Base-by-base conservation (phyloP, 441 rosid species). In the Erodium trifolium region DNA sequence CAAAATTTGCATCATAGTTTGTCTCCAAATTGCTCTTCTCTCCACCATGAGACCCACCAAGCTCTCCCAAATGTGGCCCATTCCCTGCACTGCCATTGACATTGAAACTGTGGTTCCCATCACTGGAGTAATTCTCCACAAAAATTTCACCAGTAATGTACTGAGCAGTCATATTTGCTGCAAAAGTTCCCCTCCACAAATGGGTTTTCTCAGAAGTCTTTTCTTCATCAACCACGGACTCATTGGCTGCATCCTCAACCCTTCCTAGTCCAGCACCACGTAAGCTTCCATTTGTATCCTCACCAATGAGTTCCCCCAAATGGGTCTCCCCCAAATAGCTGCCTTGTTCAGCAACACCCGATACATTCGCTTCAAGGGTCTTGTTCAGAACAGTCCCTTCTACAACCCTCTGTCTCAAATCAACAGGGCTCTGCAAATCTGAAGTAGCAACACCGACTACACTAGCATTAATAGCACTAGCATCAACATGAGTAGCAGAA, bases 101-200 rank as follows among this genome's bases (percentile, higher is more conserved):
- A 9, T 66, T 4, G 2, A 23, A 63, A 45, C 57, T 5, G 60
- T 13, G 16, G 64, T 37, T 62, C 9, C 9, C 73, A 62, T 23
- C 62, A 68, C 63, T 60, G n/a, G 45, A 53, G n/a, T 18, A 68
- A 70, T 70, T 66, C 43, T 72, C 68, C 31, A 70, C 49, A 64
- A 67, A 51, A 55, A 67, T 67, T 63, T 70, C 75, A 59, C 29
- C 71, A 10, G n/a, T 18, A 68, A 23, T 70, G 43, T 53, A 34
- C 57, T 70, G 67, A 3, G 70, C 68, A 66, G 72, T 67, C 72
- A 31, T 41, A 71, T 63, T 47, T 45, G 11, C 65, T 3, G 66
- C 77, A 68, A 35, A 62, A 57, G 67, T 71, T 67, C 71, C 77
- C 67, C 65, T 72, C 29, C 74, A 74, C 70, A 72, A 67, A 57